Evolutionary conservation across 129 eudicot species (phyloP), one percentile per base, ranked within the genome.

Genomic region (Oenanthe sinensis): DNA sequence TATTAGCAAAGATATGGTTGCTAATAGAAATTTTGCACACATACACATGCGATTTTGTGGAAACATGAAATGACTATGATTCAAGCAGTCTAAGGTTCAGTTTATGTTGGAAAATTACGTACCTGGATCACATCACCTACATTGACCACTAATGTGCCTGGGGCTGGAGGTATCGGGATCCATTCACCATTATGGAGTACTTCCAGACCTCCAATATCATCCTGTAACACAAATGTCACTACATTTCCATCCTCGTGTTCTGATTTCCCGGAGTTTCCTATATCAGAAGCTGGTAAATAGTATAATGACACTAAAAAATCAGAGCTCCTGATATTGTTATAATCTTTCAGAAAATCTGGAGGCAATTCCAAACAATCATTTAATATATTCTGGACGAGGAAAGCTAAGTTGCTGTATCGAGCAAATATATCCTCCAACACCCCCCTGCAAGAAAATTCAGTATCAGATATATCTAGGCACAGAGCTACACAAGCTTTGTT

Each of bases 121-220:
- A 79, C 76, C 81, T 79, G 81, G 54, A 79, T 39, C 15, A 47
- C 33, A 26, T 79, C 81, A 15, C 81, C 81, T 11, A 79, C 68
- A 47, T 79, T 79, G 40, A 79, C 69, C 4, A 79, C 76, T 16
- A 79, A 20, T 6, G 77, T 79, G 52, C 81, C 77, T 49, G 52
- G 37, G 0, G 49, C 47, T 6, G 81, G 81, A 26, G 81, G 68
- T 22, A 79, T 24, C 2, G 77, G 76, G 70, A 79, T 79, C 82
- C 82, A 79, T 79, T 36, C 30, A 17, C 77, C 69, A 15, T 79
- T 39, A 19, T 79, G 77, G 52, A 43, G 75, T 36, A 79, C 82
- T 79, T 79, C 52, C 13, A 79, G 44, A 47, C 82, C 77, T 12
- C 82, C 82, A 36, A 79, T 24, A 16, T 71, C 40, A 50, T 79